Conservation (phyloP, 331 rosid genomes). For the Quercus lobata region DNA sequence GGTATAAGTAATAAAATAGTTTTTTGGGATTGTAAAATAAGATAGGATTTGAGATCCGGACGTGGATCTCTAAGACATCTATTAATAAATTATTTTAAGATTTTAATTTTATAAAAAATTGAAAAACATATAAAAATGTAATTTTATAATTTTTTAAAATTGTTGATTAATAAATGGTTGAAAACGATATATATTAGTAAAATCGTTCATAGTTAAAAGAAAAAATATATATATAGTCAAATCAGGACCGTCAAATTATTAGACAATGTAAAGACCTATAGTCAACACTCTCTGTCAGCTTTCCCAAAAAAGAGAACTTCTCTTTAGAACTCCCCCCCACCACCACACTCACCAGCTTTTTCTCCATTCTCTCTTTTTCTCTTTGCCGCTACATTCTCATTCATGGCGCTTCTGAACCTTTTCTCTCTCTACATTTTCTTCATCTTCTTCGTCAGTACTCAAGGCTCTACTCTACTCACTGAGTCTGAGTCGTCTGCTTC, state of each 20-base stretch:
- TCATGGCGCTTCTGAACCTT: constrained; percentile 47
- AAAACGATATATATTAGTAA: too few relatives aligned
- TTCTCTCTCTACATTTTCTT: constrained; percentile 35
- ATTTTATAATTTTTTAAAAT: too few relatives aligned
- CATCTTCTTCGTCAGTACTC: constrained; percentile 18
- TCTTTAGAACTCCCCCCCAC: constrained; percentile 27
- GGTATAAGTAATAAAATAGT: too few relatives aligned
- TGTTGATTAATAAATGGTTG: too few relatives aligned
- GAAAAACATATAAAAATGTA: too few relatives aligned
- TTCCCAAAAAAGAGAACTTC: constrained; percentile 43
- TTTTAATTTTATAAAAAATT: too few relatives aligned
- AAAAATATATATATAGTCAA: background rate
- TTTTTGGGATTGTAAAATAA: too few relatives aligned
- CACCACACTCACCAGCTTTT: constrained; percentile 13
- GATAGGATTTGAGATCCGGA: too few relatives aligned
- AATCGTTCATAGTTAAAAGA: background rate
- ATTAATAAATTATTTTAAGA: too few relatives aligned
- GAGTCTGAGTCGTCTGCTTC: constrained; percentile 4
- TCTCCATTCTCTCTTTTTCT: constrained; percentile 14
- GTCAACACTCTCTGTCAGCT: constrained; percentile 76
- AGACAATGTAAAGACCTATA: constrained; percentile 14
- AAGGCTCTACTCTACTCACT: background rate
- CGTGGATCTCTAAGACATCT: too few relatives aligned
- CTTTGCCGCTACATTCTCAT: constrained; percentile 4
- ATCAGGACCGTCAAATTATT: constrained; percentile 33